These are phyloP conservation scores for Hypholoma sublateritium DNA, from an alignment of 768 basidiomycete species.

Conservation along the genomic window DNA sequence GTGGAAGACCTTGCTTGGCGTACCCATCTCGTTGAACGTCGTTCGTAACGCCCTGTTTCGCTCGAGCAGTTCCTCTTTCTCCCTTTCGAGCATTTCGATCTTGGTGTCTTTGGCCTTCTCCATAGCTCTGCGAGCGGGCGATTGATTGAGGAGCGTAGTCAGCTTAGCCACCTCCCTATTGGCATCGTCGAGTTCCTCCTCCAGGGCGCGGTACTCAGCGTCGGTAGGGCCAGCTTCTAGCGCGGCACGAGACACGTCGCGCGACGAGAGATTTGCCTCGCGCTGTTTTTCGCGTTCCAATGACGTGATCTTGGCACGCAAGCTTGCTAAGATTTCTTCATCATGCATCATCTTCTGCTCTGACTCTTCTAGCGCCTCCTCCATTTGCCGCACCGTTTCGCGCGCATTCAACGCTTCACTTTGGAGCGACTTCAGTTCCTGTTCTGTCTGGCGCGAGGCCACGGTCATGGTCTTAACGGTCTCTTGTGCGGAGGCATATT, in stretches of 20 bases:
- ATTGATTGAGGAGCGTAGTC: slow-evolving; percentile 64
- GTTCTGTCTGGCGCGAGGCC: slow-evolving; percentile 46
- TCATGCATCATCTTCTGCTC: slow-evolving; percentile 71
- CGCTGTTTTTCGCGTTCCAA: slow-evolving; percentile 58
- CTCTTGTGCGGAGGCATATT: slow-evolving; percentile 47
- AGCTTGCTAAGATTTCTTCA: slow-evolving; percentile 48
- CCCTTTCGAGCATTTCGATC: slow-evolving; percentile 73
- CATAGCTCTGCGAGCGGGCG: slow-evolving; percentile 74
- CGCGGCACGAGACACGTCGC: slow-evolving; percentile 23
- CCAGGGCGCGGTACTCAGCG: slow-evolving; percentile 64
- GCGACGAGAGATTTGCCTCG: slow-evolving; percentile 23
- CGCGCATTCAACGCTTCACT: slow-evolving; percentile 50
- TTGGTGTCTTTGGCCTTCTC: slow-evolving; percentile 74
- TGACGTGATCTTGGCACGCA: slow-evolving; percentile 49
- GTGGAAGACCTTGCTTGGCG: slow-evolving; percentile 58
- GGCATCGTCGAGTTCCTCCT: slow-evolving; percentile 76
- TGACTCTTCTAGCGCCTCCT: slow-evolving; percentile 73
- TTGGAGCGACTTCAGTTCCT: slow-evolving; percentile 51
- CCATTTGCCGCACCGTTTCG: slow-evolving; percentile 65
- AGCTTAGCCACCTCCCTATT: slow-evolving; percentile 74
- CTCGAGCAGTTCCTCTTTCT: slow-evolving; percentile 75
- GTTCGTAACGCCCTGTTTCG: slow-evolving; percentile 60
- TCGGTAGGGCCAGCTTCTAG: slow-evolving; percentile 38
- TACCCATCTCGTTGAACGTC: slow-evolving; percentile 50
- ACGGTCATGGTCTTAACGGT: slow-evolving; percentile 41